Percentiles rank a stretch among this genome's conserved stretches.
phyloP scores from a whole-genome alignment of 148 eudicot genomes.

The Rhododendron griersonianum region DNA sequence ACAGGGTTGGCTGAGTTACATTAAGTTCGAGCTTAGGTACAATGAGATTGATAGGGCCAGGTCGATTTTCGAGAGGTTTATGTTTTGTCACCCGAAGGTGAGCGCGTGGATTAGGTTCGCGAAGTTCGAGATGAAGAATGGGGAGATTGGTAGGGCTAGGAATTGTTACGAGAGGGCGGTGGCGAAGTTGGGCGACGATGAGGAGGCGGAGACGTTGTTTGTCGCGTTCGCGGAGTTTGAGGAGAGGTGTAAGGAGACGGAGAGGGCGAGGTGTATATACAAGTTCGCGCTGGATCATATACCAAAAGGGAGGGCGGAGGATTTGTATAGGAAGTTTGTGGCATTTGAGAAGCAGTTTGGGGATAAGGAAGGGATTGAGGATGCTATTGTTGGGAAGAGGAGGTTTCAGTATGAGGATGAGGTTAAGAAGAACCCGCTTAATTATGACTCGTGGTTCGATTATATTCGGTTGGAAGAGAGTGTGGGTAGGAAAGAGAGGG shows the following conservation, averaged over 20 bases:
- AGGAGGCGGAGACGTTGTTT: slow-evolving; percentile 77
- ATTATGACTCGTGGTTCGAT: slow-evolving; percentile 95
- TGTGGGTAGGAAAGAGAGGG: slow-evolving; percentile 55
- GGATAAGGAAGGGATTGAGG: slow-evolving; percentile 85
- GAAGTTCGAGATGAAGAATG: slow-evolving; percentile 89
- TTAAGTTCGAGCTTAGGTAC: slow-evolving; percentile 80
- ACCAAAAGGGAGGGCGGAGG: slow-evolving; percentile 90
- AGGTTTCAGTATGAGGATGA: slow-evolving; percentile 96
- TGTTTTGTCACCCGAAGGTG: slow-evolving; percentile 71
- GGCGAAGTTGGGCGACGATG: slow-evolving; percentile 74
- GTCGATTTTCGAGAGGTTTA: slow-evolving; percentile 69
- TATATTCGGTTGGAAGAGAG: slow-evolving; percentile 82
- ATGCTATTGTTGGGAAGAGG: slow-evolving; percentile 91
- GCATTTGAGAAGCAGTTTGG: slow-evolving; percentile 95
- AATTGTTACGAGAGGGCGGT: slow-evolving; percentile 80
- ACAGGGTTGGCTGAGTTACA: slow-evolving; percentile 81
- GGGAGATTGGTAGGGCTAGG: slow-evolving; percentile 74
- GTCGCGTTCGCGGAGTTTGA: slow-evolving; percentile 92
- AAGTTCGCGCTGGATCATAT: slow-evolving; percentile 90
- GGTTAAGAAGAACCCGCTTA: slow-evolving; percentile 73
- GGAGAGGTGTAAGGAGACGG: slow-evolving; percentile 80
- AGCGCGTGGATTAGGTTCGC: slow-evolving; percentile 78
- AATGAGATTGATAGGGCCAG: slow-evolving; percentile 86
- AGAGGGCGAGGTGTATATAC: slow-evolving; percentile 85
- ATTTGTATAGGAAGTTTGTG: slow-evolving; percentile 85